phyloP scores from a whole-genome alignment of 208 protist species.

The Acanthamoeba sp. region DNA sequence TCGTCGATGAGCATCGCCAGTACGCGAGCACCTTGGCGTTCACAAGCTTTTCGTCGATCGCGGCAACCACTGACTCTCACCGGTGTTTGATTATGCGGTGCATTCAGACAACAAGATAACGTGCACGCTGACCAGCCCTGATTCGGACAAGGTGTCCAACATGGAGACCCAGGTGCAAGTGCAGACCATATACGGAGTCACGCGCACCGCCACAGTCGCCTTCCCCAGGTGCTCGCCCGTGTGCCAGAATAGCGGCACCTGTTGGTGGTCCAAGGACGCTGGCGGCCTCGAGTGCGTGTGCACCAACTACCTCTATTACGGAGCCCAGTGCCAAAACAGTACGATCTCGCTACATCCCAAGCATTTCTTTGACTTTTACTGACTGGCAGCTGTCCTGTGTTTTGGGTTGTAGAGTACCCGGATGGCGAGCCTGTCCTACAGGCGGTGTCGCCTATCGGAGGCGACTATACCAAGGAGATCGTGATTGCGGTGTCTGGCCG shows the following conservation, averaged over 20 bases:
- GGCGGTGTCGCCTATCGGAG: constrained; percentile 20
- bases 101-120: too few species aligned
- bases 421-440: neutral
- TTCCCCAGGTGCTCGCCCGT: neutral
- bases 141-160: neutral
- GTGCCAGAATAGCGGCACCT: constrained; percentile 1
- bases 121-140: neutral
- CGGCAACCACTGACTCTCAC: too few species aligned
- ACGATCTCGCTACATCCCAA: neutral
- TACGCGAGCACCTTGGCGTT: too few species aligned
- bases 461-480: constrained; percentile 47
- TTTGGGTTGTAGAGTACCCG: constrained; percentile 2
- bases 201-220: neutral
- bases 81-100: too few species aligned
- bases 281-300: neutral
- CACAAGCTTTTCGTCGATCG: too few species aligned
- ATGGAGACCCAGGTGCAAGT: constrained; percentile 20
- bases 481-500: neutral
- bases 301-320: neutral
- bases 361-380: too few species aligned
- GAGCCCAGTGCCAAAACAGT: neutral
- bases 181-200: constrained; percentile 1
- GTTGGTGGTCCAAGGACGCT: neutral
- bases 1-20: neutral
- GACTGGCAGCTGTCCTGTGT: too few species aligned